Conservation (phyloP, 2,329 filamentous ascomycete species). For the Cyclaneusma minus region DNA sequence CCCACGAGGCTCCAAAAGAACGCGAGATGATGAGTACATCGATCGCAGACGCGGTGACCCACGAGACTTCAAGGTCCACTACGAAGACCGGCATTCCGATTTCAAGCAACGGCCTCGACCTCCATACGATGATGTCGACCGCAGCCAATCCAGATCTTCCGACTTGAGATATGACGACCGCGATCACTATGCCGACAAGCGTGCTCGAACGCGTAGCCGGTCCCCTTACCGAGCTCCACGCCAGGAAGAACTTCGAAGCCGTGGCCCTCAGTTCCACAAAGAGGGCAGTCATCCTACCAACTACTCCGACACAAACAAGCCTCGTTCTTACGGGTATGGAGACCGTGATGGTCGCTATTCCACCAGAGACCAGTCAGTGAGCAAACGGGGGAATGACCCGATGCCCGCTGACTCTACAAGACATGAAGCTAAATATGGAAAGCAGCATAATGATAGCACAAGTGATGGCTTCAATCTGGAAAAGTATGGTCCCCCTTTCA, state of each 20-base stretch:
- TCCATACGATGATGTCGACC: slow-evolving; percentile 42
- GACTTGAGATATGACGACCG: slow-evolving; percentile 30
- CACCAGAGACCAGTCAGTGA: slow-evolving; percentile 45
- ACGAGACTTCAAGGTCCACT: slow-evolving; percentile 43
- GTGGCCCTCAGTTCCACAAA: slow-evolving; percentile 12
- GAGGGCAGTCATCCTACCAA: slow-evolving; percentile 8
- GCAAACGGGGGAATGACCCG: slow-evolving; percentile 45
- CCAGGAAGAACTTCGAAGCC: slow-evolving; percentile 8
- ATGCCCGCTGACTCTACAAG: slow-evolving; percentile 41
- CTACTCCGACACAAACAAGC: slow-evolving; percentile 8
- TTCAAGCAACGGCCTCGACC: slow-evolving; percentile 30
- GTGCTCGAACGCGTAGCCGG: slow-evolving; percentile 33
- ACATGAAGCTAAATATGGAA: slow-evolving; percentile 52
- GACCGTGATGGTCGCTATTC: slow-evolving; percentile 31
- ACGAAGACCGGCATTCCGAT: slow-evolving; percentile 37
- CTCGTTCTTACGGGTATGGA: slow-evolving; percentile 15
- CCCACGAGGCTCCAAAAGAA: slow-evolving; percentile 46
- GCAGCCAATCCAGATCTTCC: slow-evolving; percentile 11
- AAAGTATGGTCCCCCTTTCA: slow-evolving; percentile 19
- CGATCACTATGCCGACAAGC: slow-evolving; percentile 36
- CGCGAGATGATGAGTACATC: slow-evolving; percentile 44
- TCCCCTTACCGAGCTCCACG: slow-evolving; percentile 28
- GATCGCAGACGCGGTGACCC: slow-evolving; percentile 33
- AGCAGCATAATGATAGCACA: slow-evolving; percentile 26
- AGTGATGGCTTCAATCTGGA: slow-evolving; percentile 20